These are phyloP conservation scores for Dothistroma pini DNA, from an alignment of 2,329 filamentous ascomycete species.

Conservation along the genomic window DNA sequence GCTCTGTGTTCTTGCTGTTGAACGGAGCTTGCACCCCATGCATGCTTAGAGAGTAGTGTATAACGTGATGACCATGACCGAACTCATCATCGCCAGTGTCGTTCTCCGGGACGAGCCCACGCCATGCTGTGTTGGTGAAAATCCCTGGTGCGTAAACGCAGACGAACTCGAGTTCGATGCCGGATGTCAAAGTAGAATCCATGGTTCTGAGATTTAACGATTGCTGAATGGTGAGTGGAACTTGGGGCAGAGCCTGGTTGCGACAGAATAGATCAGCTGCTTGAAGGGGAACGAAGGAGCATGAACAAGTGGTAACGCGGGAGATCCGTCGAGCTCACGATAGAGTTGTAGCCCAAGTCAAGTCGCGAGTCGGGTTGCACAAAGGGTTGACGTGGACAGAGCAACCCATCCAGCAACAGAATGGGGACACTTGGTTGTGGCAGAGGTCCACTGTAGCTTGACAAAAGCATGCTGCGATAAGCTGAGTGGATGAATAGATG, in stretches of 20 bases:
- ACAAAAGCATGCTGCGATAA: not conserved
- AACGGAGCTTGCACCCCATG: not conserved
- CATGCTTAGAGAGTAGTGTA: slow-evolving; percentile 3
- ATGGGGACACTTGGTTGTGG: not conserved
- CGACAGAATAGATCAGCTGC: not conserved
- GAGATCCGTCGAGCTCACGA: not conserved
- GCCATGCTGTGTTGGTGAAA: slow-evolving; percentile 6
- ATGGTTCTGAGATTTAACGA: not conserved
- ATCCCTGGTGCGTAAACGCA: slow-evolving; percentile 6
- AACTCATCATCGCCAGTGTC: not conserved
- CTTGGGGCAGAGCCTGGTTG: not conserved
- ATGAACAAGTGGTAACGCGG: no score
- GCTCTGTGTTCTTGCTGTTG: not conserved
- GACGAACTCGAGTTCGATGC: slow-evolving; percentile 25
- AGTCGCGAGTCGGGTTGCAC: not conserved
- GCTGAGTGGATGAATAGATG: no score
- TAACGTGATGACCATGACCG: not conserved
- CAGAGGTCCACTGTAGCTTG: not conserved
- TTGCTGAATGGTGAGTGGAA: slow-evolving; percentile 15
- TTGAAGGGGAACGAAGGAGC: not conserved
- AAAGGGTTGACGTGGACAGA: not conserved
- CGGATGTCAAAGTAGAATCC: slow-evolving; percentile 18
- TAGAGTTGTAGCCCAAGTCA: not conserved
- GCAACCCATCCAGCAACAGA: not conserved
- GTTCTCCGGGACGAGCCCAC: not conserved